These are phyloP conservation scores for Aspergillus taichungensis DNA, from an alignment of 495 filamentous ascomycete species.

Conservation along the genomic window DNA sequence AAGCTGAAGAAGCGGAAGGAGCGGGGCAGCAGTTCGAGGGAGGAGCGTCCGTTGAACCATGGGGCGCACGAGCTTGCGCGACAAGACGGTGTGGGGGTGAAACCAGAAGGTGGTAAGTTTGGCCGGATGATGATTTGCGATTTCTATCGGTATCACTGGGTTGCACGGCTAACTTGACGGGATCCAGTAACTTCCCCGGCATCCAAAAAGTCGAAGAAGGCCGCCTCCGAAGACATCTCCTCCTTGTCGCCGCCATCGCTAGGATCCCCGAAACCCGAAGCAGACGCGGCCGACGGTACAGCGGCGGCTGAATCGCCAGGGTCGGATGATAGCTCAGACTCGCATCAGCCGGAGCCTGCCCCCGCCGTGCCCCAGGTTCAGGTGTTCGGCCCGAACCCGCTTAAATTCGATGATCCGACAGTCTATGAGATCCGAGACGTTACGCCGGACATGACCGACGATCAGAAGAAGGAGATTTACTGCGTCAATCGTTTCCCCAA, in stretches of 20 bases:
- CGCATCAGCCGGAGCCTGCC: constrained; percentile 70
- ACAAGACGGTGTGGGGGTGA: constrained; percentile 53
- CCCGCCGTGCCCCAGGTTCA: constrained; percentile 66
- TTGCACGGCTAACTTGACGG: constrained; percentile 5
- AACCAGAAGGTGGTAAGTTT: constrained; percentile 53
- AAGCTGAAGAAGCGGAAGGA: constrained; percentile 48
- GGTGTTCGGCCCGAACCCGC: constrained; percentile 84
- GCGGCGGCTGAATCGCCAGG: constrained; percentile 37
- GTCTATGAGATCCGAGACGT: constrained; percentile 84
- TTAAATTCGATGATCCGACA: constrained; percentile 87
- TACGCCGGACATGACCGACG: constrained; percentile 62
- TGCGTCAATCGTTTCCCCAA: constrained; percentile 76
- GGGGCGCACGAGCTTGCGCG: constrained; percentile 57
- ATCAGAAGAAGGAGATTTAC: constrained; percentile 76
- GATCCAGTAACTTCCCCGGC: constrained; percentile 33
- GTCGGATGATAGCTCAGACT: constrained; percentile 54
- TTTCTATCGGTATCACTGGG: neutral
- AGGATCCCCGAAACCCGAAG: constrained; percentile 43
- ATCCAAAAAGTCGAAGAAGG: constrained; percentile 42
- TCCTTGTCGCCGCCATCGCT: constrained; percentile 45
- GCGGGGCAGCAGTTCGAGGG: constrained; percentile 35
- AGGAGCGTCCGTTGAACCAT: constrained; percentile 50
- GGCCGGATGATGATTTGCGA: neutral
- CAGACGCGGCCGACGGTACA: constrained; percentile 31
- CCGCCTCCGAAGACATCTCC: constrained; percentile 52